phyloP scores from a whole-genome alignment of 106 monocot species.

The Dendrobium chrysotoxum region DNA sequence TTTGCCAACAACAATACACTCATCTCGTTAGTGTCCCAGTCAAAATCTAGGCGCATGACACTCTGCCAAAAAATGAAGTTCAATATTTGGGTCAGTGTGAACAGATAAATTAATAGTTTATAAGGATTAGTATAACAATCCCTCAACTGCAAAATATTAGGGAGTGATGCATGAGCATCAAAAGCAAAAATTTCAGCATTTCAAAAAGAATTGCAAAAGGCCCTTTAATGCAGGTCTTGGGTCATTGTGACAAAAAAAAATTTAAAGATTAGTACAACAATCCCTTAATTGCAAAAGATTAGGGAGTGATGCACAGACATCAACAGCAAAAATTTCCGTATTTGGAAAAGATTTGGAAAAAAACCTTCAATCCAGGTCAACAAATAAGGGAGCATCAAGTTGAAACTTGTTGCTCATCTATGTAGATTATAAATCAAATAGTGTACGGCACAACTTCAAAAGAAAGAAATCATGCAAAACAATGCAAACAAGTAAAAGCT shows the following conservation, averaged over 20 bases:
- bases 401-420: too few relatives aligned
- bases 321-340: too few relatives aligned
- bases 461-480: background rate
- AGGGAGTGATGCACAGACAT: too few relatives aligned
- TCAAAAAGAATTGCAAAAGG: background rate
- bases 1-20: slow-evolving; percentile 76
- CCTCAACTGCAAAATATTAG: background rate
- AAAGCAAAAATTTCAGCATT: background rate
- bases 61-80: slow-evolving; percentile 33
- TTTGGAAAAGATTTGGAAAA: too few relatives aligned
- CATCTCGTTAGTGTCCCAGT: slow-evolving; percentile 95
- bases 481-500: background rate
- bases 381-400: too few relatives aligned
- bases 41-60: slow-evolving; percentile 79
- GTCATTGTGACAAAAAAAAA: too few relatives aligned
- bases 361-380: too few relatives aligned
- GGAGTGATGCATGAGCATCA: background rate
- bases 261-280: too few relatives aligned
- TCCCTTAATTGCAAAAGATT: too few relatives aligned
- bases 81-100: background rate
- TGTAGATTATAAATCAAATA: too few relatives aligned
- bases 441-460: background rate
- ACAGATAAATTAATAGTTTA: background rate
- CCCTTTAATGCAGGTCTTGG: background rate
- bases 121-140: background rate